These are phyloP conservation scores for Wickerhamomyces sp. DNA, from an alignment of 1,139 yeast species.

Conservation along the genomic window DNA sequence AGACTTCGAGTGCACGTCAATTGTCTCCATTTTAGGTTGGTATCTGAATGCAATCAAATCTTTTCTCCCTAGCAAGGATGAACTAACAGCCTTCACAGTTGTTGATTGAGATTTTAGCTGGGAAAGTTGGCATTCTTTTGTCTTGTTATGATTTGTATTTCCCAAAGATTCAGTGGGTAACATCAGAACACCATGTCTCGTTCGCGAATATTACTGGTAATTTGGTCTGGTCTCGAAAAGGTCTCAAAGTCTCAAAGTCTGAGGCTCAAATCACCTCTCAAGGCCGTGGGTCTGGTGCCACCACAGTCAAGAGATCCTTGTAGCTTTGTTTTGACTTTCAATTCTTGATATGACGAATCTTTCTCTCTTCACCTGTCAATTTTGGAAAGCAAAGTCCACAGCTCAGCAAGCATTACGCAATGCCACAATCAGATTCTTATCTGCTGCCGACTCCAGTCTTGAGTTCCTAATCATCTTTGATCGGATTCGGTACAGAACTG, in stretches of 20 bases:
- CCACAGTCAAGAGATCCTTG: neutral
- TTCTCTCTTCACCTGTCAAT: neutral
- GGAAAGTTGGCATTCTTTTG: neutral
- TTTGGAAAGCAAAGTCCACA: neutral
- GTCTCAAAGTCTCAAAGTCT: neutral
- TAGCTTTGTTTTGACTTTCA: too few species aligned
- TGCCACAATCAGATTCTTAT: neutral
- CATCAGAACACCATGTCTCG: neutral
- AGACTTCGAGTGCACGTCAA: slow-evolving; percentile 85
- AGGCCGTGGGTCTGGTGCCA: neutral
- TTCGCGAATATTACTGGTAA: too few species aligned
- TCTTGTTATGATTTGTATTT: neutral
- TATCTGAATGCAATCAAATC: neutral
- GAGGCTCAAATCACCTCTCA: too few species aligned
- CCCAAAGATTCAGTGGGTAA: neutral
- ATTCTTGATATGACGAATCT: too few species aligned
- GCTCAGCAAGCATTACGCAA: neutral
- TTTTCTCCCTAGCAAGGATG: neutral
- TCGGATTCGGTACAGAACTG: neutral
- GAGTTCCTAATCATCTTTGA: neutral
- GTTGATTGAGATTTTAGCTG: neutral
- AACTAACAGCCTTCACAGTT: neutral
- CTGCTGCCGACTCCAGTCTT: neutral
- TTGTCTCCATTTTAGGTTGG: slow-evolving; percentile 58
- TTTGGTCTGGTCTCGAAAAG: neutral